Base-by-base conservation (phyloP, 2,329 filamentous ascomycete species). In the Trichophyton simii region DNA sequence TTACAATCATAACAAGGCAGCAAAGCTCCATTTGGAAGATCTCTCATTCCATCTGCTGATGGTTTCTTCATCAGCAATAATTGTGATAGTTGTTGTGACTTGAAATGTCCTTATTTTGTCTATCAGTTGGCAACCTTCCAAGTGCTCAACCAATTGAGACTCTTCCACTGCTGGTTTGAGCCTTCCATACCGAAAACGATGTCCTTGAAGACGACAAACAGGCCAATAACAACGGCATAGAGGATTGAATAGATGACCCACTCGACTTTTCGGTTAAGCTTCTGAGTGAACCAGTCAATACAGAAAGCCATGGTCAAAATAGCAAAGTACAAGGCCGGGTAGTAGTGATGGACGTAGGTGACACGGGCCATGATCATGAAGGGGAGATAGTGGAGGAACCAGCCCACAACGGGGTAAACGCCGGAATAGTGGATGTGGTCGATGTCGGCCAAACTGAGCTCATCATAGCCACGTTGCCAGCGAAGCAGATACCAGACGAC, bases 321-420 rank as follows among this genome's bases (percentile, higher is more conserved):
- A 68, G 94, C 91, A 74, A 97, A 99, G 80, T 97, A 99, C 9
- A 99, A 83, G 8, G 94, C 94, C 9, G 94, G 94, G 75, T 97
- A 99, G 80, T 99, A 99, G 79, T 99, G 94, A 75, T 99, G 94
- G 60, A 99, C 94, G 71, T 99, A 99, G 15, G 94, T 99, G 64
- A 99, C 94, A 81, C 94, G 89, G 9, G 91, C 94, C 95, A 99
- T 99, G 71, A 94, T 85, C 69, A 96, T 84, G 76, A 97, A 99
- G 0, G 94, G 94, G 65, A 96, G 78, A 74, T 96, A 99, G 77
- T 99, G 94, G 57, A 99, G 82, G 76, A 96, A 86, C 94, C 94
- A 99, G 65, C 94, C 94, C 61, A 94, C 82, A 61, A 92, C 80
- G 7, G 94, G 92, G 75, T 99, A 99, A 62, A 99, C 72, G 57